phyloP scores from a whole-genome alignment of 2,329 filamentous ascomycete species.

The Cordyceps sp. region DNA sequence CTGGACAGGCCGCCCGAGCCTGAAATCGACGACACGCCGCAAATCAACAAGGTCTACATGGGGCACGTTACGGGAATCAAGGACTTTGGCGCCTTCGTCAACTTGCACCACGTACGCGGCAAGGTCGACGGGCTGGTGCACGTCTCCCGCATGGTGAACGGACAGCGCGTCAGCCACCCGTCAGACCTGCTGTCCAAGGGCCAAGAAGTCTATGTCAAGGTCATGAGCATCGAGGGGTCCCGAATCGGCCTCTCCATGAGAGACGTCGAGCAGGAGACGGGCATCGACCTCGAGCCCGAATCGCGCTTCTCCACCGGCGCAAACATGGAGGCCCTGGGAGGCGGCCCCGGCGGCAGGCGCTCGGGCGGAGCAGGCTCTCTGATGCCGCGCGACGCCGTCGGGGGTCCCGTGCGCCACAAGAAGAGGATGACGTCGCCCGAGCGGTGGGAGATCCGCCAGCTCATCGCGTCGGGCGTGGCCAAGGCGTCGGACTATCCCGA shows the following conservation, averaged over 20 bases:
- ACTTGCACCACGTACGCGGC: conserved; percentile 69
- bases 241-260: conserved; percentile 91
- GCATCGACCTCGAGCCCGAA: conserved; percentile 67
- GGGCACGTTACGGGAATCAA: conserved; percentile 85
- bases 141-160: conserved; percentile 73
- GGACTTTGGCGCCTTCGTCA: conserved; percentile 92
- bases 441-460: conserved; percentile 90
- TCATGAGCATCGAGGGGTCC: conserved; percentile 67
- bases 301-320: conserved; percentile 72
- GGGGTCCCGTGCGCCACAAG: conserved; percentile 41
- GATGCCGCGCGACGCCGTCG: conserved; percentile 21
- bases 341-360: conserved; percentile 36
- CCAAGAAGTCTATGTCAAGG: conserved; percentile 83
- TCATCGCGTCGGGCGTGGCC: conserved; percentile 87
- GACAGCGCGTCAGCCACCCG: conserved; percentile 78
- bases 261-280: conserved; percentile 82
- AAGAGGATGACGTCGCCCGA: conserved; percentile 96
- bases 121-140: conserved; percentile 90
- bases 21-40: conserved; percentile 67
- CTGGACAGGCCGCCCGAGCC: conserved; percentile 49
- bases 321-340: conserved; percentile 70
- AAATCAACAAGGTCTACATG: conserved; percentile 76
- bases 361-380: conserved; percentile 27
- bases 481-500: conserved; percentile 91
- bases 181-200: conserved; percentile 69